Percentiles rank a stretch among this genome's conserved stretches.
These are phyloP conservation scores for Eremochloa ophiuroides DNA, from an alignment of 176 grass and related monocot species.

Conservation along the genomic window DNA sequence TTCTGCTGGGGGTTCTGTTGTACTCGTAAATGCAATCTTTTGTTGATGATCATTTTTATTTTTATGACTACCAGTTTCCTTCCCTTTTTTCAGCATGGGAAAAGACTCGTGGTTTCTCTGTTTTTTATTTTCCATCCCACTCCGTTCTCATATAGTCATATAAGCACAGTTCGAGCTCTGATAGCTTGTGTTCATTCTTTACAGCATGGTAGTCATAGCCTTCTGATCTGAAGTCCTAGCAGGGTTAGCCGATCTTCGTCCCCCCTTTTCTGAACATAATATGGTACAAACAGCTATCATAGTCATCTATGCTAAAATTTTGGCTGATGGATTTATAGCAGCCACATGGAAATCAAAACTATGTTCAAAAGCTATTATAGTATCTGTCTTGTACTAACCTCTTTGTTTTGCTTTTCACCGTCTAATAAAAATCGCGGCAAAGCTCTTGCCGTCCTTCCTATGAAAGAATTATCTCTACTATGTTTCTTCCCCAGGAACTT, in stretches of 20 bases:
- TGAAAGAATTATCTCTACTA: neutral
- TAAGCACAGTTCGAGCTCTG: neutral
- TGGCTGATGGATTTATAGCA: neutral
- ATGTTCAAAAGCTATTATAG: neutral
- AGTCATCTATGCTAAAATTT: neutral
- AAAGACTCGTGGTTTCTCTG: neutral
- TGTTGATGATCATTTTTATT: neutral
- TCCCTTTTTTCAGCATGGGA: neutral
- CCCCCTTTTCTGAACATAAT: neutral
- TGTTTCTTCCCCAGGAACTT: neutral
- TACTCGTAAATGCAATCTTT: neutral
- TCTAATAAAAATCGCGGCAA: no score
- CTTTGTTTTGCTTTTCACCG: no score
- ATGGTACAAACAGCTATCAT: neutral
- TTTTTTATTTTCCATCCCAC: neutral
- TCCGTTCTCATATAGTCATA: neutral
- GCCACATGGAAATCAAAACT: neutral
- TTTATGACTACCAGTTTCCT: neutral
- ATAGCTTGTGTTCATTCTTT: neutral
- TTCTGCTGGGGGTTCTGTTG: neutral
- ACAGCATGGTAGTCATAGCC: neutral
- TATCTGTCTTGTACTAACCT: no score
- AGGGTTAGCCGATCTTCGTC: neutral
- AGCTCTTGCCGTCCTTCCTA: no score
- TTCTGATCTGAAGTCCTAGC: neutral